Evolutionary conservation across 192 early-diverging fungal species (phyloP), one percentile per base, ranked within the genome.

Genomic region (Coemansia sp.): DNA sequence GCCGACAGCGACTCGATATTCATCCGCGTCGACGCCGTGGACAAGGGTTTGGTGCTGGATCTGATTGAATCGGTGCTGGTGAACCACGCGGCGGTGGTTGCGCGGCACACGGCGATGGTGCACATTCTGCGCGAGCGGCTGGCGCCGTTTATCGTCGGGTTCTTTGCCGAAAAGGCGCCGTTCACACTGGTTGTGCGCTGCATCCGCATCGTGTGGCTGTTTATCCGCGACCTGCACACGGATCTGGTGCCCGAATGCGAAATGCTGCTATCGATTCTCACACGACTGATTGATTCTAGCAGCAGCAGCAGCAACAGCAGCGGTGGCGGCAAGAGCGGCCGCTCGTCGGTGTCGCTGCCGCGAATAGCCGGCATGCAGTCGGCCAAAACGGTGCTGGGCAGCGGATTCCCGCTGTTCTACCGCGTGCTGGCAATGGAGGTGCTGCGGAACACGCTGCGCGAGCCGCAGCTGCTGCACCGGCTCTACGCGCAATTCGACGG

Each of bases 121-220:
- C 64, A 70, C 4, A 52, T 92, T 4, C 58, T 99, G 46, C 80
- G 87, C 35, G 90, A 94, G 55, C 80, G 86, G 2, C 81, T 95
- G 22, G 94, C 93, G 45, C 94, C 97, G 6, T 63, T 92, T 30
- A 78, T 96, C 25, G 93, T 97, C 59, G 88, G 89, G n/a, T 94
- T 97, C 59, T 92, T 93, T 4, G 92, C 93, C n/a, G 88, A 91
- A 38, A 67, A 70, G 19, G 46, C 67, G 17, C 86, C 93, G 19
- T 99, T 95, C 60, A 79, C 86, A 2, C 70, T 88, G 57, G 83
- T 82, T 1, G 87, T 96, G 79, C 87, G 93, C 4, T 64, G 92
- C 21, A 89, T 85, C 45, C 82, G 93, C 21, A 77, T 95, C 0
- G 85, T 91, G 6, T 82, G 86, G 56, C 82, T 87, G 25, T 80